These are phyloP conservation scores for Emericellopsis cladophorae DNA, from an alignment of 2,329 filamentous ascomycete species.

Conservation along the genomic window DNA sequence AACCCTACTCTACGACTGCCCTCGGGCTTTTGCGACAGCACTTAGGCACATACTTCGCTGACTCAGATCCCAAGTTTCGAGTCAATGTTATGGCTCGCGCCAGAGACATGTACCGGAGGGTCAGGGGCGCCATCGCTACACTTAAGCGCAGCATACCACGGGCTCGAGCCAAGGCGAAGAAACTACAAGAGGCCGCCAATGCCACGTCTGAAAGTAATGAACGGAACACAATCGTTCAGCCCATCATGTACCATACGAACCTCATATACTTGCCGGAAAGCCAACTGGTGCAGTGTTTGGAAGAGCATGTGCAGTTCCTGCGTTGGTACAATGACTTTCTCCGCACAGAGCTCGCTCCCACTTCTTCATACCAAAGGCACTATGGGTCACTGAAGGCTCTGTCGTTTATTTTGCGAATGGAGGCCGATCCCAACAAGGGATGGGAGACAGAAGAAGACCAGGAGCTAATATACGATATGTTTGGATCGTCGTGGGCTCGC, in stretches of 20 bases:
- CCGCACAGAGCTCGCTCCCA: conserved; percentile 60
- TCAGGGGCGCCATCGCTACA: conserved; percentile 52
- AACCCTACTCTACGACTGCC: conserved; percentile 51
- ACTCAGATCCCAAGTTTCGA: conserved; percentile 76
- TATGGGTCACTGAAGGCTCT: conserved; percentile 67
- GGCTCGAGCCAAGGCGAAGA: conserved; percentile 19
- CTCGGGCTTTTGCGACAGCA: conserved; percentile 52
- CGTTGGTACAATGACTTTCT: conserved; percentile 64
- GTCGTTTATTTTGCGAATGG: conserved; percentile 52
- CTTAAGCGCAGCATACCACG: conserved; percentile 32
- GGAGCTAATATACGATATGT: conserved; percentile 23
- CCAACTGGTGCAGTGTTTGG: conserved; percentile 24
- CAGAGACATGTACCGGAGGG: conserved; percentile 63
- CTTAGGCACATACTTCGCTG: conserved; percentile 62
- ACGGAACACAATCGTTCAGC: conserved; percentile 7
- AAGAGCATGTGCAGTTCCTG: conserved; percentile 52
- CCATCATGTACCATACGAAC: conserved; percentile 23
- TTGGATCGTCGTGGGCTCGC: conserved; percentile 41
- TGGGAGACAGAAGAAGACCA: conserved; percentile 26
- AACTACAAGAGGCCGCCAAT: conserved; percentile 6
- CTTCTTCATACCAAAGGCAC: conserved; percentile 81
- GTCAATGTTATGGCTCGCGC: conserved; percentile 67
- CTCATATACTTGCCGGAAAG: conserved; percentile 23
- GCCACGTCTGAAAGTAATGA: background rate
- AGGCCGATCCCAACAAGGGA: conserved; percentile 39